Evolutionary conservation across 768 basidiomycete species (phyloP).

Genomic region (Auriscalpium orientale): DNA sequence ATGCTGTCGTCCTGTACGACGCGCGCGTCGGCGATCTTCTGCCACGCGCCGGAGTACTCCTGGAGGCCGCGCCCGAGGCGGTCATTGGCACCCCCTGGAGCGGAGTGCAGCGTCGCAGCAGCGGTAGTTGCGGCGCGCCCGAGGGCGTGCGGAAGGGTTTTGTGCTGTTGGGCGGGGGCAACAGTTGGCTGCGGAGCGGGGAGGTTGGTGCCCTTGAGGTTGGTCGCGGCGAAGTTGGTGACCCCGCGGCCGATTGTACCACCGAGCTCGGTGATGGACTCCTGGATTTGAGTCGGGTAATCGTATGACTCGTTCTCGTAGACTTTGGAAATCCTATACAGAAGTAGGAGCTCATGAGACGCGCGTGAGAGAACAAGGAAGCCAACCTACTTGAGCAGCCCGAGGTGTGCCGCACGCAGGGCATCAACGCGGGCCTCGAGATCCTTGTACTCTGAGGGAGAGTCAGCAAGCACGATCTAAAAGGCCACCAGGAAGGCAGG

Average conservation of each 20-base stretch:
- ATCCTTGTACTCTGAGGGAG: conserved; percentile 79
- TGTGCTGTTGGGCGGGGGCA: conserved; percentile 61
- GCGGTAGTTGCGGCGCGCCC: conserved; percentile 70
- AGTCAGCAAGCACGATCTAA: not conserved
- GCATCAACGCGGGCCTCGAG: conserved; percentile 94
- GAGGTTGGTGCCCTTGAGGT: conserved; percentile 83
- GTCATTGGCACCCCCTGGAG: conserved; percentile 43
- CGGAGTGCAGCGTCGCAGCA: conserved; percentile 36
- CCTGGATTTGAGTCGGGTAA: conserved; percentile 85
- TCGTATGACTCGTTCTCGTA: conserved; percentile 86
- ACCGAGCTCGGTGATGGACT: conserved; percentile 67
- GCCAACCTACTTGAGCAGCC: conserved; percentile 65
- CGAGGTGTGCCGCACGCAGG: conserved; percentile 67
- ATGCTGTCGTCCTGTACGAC: conserved; percentile 74
- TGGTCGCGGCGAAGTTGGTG: conserved; percentile 78
- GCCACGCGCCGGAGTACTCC: conserved; percentile 78
- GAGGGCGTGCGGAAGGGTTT: conserved; percentile 95
- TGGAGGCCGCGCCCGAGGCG: conserved; percentile 71
- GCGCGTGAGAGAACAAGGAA: not conserved
- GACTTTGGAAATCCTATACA: conserved; percentile 72
- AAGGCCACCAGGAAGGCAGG: not conserved
- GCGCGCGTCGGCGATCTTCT: conserved; percentile 73
- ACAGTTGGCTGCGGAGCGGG: conserved; percentile 62
- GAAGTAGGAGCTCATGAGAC: not conserved
- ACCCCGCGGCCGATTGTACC: conserved; percentile 66